Base-by-base conservation (phyloP, 139 green algal genomes). In the Coelastrella sp. region DNA sequence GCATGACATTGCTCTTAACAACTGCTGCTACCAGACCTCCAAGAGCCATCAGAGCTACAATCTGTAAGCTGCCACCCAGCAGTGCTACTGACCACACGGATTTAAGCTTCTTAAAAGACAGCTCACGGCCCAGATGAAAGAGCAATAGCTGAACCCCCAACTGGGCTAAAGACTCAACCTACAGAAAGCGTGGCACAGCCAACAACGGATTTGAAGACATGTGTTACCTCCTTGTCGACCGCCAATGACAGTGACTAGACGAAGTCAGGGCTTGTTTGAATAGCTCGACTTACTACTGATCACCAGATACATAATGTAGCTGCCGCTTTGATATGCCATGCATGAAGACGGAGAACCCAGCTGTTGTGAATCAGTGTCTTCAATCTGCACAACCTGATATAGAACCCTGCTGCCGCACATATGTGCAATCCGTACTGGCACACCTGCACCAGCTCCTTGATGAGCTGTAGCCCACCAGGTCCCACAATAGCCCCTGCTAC, bases 91-190 rank as follows among this genome's bases (percentile, higher is more conserved):
- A 91, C 64, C 96, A 93, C 80, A 99, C 97, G 0, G 95, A 92
- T 4, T 93, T 86, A 86, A 99, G 93, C 90, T 98, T 98, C 7
- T 90, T 76, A 1, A 98, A 73, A 19, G 92, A 97, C 75, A 99
- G 98, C 94, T 99, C 98, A 89, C 99, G 92, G 17, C 98, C 98
- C 68, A 99, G 92, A 0, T 94, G 94, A 92, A 99, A 99, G 58
- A 99, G 95, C 92, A 99, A 93, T 87, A 99, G 96, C 92, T 98
- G 94, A 78, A 99, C 97, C 3, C 98, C 98, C 73, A 99, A 93
- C 94, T 99, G 98, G 20, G 98, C 96, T 57, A 99, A 84, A 5
- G 96, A 98, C 93, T 99, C 97, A 7, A 99, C 96, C 91, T 99
- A 96, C 13, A 98, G 58, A 17, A 47, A 47, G 32, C 32, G 32